Evolutionary conservation across 192 early-diverging fungal genomes (phyloP).

Genomic region (Phlyctochytrium arcticum): DNA sequence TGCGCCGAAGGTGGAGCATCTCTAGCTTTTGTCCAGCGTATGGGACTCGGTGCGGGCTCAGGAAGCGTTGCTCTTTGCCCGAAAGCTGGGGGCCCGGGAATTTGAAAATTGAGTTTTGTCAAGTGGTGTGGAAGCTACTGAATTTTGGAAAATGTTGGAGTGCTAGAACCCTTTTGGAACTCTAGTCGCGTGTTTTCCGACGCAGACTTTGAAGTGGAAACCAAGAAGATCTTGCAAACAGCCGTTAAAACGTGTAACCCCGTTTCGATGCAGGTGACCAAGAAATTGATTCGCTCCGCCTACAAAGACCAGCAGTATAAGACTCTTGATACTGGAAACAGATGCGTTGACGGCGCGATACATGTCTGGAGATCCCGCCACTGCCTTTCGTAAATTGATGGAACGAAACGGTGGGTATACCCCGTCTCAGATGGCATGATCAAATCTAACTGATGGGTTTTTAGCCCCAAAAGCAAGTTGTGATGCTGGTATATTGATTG

Average conservation of each 20-base stretch:
- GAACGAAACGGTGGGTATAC: constrained; percentile 11
- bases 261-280: constrained; percentile 11
- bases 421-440: too few relatives aligned
- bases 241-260: constrained; percentile 18
- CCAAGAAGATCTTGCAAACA: constrained; percentile 1
- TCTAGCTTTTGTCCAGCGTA: constrained; percentile 18
- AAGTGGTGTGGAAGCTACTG: constrained; percentile 14
- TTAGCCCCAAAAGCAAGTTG: neutral
- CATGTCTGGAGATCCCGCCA: constrained; percentile 23
- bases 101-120: constrained; percentile 16
- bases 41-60: constrained; percentile 12
- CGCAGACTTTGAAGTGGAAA: constrained; percentile 16
- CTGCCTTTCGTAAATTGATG: constrained; percentile 24
- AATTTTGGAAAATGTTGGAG: too few relatives aligned
- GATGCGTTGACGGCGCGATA: constrained; percentile 26
- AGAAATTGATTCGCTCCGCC: constrained; percentile 7
- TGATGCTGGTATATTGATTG: neutral
- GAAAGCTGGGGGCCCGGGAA: constrained; percentile 9
- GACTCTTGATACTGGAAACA: constrained; percentile 15
- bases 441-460: too few relatives aligned
- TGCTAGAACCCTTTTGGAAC: neutral
- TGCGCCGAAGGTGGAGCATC: constrained; percentile 27
- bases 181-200: constrained; percentile 3
- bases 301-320: constrained; percentile 8
- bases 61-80: constrained; percentile 23